These are phyloP conservation scores for Allium sativum DNA, from an alignment of 106 monocot species.

Conservation along the genomic window DNA sequence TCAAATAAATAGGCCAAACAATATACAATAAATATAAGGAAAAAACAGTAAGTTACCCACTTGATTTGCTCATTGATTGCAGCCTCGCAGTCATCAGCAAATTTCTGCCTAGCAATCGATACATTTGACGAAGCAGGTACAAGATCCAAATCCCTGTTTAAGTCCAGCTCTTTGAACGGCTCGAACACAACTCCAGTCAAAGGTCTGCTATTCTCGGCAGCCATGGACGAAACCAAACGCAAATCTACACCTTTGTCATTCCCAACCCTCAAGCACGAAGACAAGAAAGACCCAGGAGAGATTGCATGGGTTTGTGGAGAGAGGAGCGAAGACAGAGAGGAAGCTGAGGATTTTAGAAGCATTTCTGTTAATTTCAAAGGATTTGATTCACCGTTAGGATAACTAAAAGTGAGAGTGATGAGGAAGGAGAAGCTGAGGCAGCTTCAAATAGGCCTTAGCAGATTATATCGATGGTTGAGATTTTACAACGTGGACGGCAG, in stretches of 20 bases:
- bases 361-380: too few species aligned
- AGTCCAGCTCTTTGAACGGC: conserved; percentile 40
- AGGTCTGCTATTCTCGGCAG: not conserved
- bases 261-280: not conserved
- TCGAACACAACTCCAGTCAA: conserved; percentile 17
- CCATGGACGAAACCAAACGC: not conserved
- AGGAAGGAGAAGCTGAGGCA: too few species aligned
- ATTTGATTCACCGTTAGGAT: too few species aligned
- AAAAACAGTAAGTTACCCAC: conserved; percentile 11
- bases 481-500: too few species aligned
- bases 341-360: too few species aligned
- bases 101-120: conserved; percentile 55
- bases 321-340: not conserved
- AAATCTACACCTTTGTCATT: not conserved
- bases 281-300: not conserved
- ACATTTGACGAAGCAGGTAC: conserved; percentile 26
- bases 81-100: conserved; percentile 49
- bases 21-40: not conserved
- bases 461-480: too few species aligned
- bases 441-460: too few species aligned
- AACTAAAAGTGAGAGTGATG: too few species aligned
- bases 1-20: not conserved
- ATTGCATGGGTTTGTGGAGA: not conserved
- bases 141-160: conserved; percentile 36
- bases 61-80: conserved; percentile 89